Percentiles rank a stretch among this genome's conserved stretches.
phyloP scores from a whole-genome alignment of 2,329 filamentous ascomycete genomes.

The Bretziella fagacearum region DNA sequence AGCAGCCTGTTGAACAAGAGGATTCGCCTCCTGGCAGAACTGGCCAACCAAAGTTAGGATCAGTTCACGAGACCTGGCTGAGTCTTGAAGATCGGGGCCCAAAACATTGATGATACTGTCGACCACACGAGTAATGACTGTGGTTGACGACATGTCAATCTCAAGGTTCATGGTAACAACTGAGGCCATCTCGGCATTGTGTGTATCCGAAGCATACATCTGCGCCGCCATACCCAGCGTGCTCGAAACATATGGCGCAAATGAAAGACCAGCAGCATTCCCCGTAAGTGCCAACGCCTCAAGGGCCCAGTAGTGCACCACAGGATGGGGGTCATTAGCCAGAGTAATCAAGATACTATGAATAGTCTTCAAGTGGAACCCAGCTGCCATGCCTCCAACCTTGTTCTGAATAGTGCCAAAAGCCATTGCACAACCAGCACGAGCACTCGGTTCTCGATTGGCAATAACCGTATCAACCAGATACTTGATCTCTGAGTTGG shows the following conservation, averaged over 20 bases:
- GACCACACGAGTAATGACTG: constrained; percentile 71
- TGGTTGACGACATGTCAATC: constrained; percentile 63
- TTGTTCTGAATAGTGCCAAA: constrained; percentile 87
- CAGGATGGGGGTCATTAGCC: constrained; percentile 84
- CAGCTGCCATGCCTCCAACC: constrained; percentile 93
- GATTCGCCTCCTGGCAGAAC: constrained; percentile 59
- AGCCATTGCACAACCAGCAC: constrained; percentile 87
- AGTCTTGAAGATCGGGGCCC: constrained; percentile 85
- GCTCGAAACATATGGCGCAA: constrained; percentile 76
- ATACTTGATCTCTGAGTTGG: constrained; percentile 75
- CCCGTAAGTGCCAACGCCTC: constrained; percentile 75
- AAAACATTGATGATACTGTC: constrained; percentile 95
- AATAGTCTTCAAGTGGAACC: constrained; percentile 91
- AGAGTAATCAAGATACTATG: constrained; percentile 97
- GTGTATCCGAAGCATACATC: constrained; percentile 77
- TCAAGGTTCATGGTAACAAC: constrained; percentile 80
- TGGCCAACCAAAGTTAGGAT: constrained; percentile 74
- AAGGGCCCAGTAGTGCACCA: constrained; percentile 91
- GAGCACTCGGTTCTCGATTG: constrained; percentile 81
- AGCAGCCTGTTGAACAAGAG: constrained; percentile 56
- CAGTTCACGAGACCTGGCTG: constrained; percentile 77
- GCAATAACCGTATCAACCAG: constrained; percentile 86
- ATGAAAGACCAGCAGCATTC: constrained; percentile 82
- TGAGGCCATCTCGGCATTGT: constrained; percentile 68
- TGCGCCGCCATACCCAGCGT: constrained; percentile 89